Base-by-base conservation (phyloP, 805 yeast genomes). In the Candida sanyiensis region DNA sequence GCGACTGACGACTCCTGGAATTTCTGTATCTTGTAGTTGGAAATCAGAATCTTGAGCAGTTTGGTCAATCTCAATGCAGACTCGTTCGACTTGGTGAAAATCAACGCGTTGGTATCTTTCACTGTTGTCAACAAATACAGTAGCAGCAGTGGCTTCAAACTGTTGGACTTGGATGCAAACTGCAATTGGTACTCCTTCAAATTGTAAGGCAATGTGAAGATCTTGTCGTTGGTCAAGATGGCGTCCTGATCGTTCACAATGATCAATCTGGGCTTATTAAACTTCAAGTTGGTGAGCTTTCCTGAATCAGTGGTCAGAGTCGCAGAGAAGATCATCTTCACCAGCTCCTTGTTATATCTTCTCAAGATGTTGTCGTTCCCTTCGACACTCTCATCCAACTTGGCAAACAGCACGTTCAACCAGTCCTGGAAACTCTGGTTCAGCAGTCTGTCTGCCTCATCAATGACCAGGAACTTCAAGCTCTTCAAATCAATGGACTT, bases 401-500 rank as follows among this genome's bases (percentile, higher is more conserved):
- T 52, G 18, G 45, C 28, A 7, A 78, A 66, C 23, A 80, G 67
- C 33, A 66, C 69, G 49, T 55, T 70, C 67, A 63, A 84, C 99
- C 99, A 93, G 57, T 88, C 87, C 61, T 93, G 97, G 61, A 87
- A 93, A 11, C 84, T 76, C 58, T 93, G 97, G 54, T 86, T 87
- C 47, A 93, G 65, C 42, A 84, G 62, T 45, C 87, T 66, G 61
- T 84, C 95, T 7, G 90, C 94, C 59, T 84, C 95, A 62, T 84
- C 95, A 36, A 84, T 71, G 9, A 84, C 76, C 50, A 84, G 64
- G 56, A 70, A 83, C 46, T 75, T 67, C 42, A 89, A 66, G 37
- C 70, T 66, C 18, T 62, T 58, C 43, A 88, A 59, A 42, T 60
- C 64, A 13, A 83, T 57, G 28, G 64, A 56, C 31, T 53, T 42